phyloP scores from a whole-genome alignment of 495 filamentous ascomycete species.

The Aspergillus sclerotioniger region DNA sequence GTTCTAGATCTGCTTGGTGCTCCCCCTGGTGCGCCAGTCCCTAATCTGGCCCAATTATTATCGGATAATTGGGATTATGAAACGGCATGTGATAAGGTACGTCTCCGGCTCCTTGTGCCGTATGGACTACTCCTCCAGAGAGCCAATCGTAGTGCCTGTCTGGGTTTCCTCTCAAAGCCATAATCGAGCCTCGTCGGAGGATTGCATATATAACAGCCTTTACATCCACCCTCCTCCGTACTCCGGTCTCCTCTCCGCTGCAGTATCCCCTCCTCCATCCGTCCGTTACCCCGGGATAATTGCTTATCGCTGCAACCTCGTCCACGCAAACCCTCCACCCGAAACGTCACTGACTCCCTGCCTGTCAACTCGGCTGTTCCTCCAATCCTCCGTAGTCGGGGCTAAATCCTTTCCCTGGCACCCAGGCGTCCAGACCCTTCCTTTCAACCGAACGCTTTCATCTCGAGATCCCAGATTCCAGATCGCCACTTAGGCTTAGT shows the following conservation, averaged over 20 bases:
- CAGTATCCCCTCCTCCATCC: not conserved
- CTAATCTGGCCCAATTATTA: not conserved
- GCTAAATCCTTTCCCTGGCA: slow-evolving; percentile 13
- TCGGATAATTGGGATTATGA: not conserved
- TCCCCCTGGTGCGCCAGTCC: not conserved
- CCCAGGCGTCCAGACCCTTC: not conserved
- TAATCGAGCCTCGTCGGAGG: not conserved
- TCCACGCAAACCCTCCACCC: not conserved
- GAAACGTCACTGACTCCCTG: not conserved
- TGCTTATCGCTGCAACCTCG: not conserved
- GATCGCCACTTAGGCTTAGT: not conserved
- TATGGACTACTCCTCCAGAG: too few relatives aligned
- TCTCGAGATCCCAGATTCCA: not conserved
- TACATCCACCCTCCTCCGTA: not conserved
- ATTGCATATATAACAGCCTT: not conserved
- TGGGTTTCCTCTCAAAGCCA: not conserved
- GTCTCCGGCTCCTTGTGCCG: too few relatives aligned
- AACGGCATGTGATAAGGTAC: not conserved
- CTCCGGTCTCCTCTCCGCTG: not conserved
- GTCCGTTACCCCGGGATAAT: slow-evolving; percentile 2
- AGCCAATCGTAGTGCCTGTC: not conserved
- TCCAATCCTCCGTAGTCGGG: not conserved
- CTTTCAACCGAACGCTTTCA: slow-evolving; percentile 1
- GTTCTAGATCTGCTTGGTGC: not conserved
- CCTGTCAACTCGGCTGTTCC: not conserved